Evolutionary conservation across 768 basidiomycete genomes (phyloP).

Genomic region (Sarcodon aspratus): DNA sequence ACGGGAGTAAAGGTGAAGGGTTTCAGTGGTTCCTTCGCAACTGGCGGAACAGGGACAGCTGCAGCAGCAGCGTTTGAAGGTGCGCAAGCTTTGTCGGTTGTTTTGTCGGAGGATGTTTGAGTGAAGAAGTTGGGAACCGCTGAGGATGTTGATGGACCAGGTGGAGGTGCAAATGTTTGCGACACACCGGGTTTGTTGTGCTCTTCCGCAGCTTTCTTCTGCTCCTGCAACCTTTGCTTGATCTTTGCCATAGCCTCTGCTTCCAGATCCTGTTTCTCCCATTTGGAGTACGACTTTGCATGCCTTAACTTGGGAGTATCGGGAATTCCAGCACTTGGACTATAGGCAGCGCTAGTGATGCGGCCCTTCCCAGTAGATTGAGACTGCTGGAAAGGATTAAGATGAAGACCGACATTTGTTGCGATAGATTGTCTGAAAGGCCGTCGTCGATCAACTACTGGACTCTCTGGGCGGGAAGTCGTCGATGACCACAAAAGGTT

Average conservation of each 20-base stretch:
- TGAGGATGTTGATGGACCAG: slow-evolving; percentile 3
- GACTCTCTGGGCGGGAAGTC: slow-evolving; percentile 22
- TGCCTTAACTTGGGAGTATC: slow-evolving; percentile 44
- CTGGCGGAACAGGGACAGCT: slow-evolving; percentile 2
- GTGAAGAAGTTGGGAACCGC: slow-evolving; percentile 19
- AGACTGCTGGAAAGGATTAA: slow-evolving; percentile 17
- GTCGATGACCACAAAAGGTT: slow-evolving; percentile 60
- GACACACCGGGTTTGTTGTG: slow-evolving; percentile 1
- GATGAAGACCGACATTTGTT: slow-evolving; percentile 28
- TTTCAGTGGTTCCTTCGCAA: slow-evolving; percentile 2
- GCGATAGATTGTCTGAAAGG: slow-evolving; percentile 37
- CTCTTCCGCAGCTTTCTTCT: neutral
- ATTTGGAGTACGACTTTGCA: slow-evolving; percentile 53
- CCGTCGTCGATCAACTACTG: slow-evolving; percentile 16
- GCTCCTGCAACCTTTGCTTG: slow-evolving; percentile 33
- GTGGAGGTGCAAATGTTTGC: slow-evolving; percentile 5
- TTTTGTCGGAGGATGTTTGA: slow-evolving; percentile 15
- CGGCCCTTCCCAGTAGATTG: slow-evolving; percentile 18
- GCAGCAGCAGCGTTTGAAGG: slow-evolving; percentile 5
- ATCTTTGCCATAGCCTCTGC: slow-evolving; percentile 69
- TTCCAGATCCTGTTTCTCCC: slow-evolving; percentile 82
- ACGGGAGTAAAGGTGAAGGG: neutral
- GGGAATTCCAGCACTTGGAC: slow-evolving; percentile 20
- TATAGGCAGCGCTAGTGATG: slow-evolving; percentile 24
- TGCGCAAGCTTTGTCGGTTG: slow-evolving; percentile 9